phyloP scores from a whole-genome alignment of 2,329 filamentous ascomycete genomes.

The Diaporthe sp. region DNA sequence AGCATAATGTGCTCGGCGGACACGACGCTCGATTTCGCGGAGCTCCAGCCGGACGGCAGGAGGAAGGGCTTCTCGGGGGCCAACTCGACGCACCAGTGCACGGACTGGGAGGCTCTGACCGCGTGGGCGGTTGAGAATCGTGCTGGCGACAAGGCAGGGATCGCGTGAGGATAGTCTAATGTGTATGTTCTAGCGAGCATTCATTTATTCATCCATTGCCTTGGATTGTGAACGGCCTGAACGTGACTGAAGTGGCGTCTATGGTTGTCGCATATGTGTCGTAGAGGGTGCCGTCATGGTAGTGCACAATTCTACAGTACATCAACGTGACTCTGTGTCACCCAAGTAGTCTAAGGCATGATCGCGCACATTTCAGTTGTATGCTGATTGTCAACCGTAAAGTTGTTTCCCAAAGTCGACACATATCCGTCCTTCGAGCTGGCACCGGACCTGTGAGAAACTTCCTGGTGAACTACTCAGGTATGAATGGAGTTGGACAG shows the following conservation, averaged over 20 bases:
- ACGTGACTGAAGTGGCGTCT: background rate
- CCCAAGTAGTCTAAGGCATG: background rate
- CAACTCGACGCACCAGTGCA: constrained; percentile 40
- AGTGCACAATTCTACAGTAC: background rate
- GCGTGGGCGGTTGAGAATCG: constrained; percentile 40
- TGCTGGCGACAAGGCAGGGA: constrained; percentile 37
- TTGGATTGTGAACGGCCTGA: background rate
- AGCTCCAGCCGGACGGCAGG: constrained; percentile 32
- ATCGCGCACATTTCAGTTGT: no score
- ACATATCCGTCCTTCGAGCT: background rate
- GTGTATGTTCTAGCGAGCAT: no score
- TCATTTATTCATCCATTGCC: background rate
- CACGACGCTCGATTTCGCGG: constrained; percentile 39
- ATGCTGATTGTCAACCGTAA: no score
- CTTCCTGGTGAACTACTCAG: background rate
- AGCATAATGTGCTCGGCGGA: constrained; percentile 39
- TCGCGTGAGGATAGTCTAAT: background rate
- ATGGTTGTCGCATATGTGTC: background rate
- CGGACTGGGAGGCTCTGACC: constrained; percentile 36
- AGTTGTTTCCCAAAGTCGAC: background rate
- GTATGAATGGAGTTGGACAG: background rate
- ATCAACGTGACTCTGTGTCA: background rate
- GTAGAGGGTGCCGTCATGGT: no score
- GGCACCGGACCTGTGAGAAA: background rate
- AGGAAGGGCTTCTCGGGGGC: constrained; percentile 39